phyloP scores from a whole-genome alignment of 805 yeast genomes.

The Ogataea neopini region DNA sequence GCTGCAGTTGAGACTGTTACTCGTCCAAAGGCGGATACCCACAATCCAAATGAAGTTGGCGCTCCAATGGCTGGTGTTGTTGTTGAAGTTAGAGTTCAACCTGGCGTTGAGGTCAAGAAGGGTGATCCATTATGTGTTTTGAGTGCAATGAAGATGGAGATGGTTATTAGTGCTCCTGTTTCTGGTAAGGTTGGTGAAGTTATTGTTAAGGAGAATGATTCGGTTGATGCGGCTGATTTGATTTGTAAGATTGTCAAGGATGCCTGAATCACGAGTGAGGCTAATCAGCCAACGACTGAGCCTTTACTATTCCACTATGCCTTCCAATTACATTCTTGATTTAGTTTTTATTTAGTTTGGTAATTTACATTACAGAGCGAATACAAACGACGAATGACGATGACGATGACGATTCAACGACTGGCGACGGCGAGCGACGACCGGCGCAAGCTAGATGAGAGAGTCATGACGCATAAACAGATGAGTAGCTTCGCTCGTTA shows the following conservation, averaged over 20 bases:
- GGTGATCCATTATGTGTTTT: slow-evolving; percentile 94
- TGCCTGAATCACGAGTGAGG: slow-evolving; percentile 1
- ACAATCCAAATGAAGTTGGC: slow-evolving; percentile 89
- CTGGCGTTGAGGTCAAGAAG: slow-evolving; percentile 87
- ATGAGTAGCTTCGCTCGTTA: slow-evolving; percentile 1
- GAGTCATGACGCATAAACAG: no score
- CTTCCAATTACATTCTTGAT: no score
- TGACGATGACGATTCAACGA: no score
- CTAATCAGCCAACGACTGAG: no score
- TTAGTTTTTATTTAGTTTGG: background rate
- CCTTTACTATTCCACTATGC: no score
- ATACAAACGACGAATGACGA: no score
- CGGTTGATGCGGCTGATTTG: slow-evolving; percentile 93
- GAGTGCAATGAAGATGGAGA: slow-evolving; percentile 99
- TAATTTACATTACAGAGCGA: background rate
- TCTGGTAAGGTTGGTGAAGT: slow-evolving; percentile 82
- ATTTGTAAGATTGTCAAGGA: slow-evolving; percentile 58
- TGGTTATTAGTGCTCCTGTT: slow-evolving; percentile 93
- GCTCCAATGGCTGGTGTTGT: slow-evolving; percentile 99
- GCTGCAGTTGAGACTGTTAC: slow-evolving; percentile 83
- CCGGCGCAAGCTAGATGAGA: background rate
- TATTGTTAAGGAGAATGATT: slow-evolving; percentile 83
- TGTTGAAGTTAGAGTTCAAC: slow-evolving; percentile 88
- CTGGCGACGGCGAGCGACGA: background rate
- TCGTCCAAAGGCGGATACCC: slow-evolving; percentile 87